These are phyloP conservation scores for Crithidia fasciculata DNA, from an alignment of 208 protist genomes.

Conservation along the genomic window DNA sequence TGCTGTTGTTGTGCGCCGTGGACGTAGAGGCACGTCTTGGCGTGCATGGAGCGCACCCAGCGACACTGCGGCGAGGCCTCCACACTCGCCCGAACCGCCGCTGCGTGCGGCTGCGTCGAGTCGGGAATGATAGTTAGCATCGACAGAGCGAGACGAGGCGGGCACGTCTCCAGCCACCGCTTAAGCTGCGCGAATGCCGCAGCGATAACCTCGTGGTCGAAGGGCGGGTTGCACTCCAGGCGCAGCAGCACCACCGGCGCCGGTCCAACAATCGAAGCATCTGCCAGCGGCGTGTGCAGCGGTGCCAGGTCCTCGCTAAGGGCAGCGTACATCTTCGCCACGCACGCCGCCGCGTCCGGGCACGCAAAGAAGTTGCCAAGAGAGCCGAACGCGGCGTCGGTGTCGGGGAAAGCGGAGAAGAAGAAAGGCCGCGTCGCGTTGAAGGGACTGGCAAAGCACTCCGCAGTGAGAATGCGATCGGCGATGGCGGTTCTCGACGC, in stretches of 20 bases:
- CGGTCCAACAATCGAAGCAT: not conserved
- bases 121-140: conserved; percentile 46
- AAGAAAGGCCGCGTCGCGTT: conserved; percentile 42
- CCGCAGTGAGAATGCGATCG: conserved; percentile 10
- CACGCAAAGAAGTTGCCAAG: conserved; percentile 51
- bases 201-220: conserved; percentile 48
- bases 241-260: conserved; percentile 9
- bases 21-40: conserved; percentile 30
- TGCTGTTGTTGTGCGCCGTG: conserved; percentile 37
- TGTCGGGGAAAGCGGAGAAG: conserved; percentile 50
- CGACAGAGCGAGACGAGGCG: conserved; percentile 12
- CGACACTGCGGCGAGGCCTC: conserved; percentile 45
- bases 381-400: conserved; percentile 47
- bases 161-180: conserved; percentile 19
- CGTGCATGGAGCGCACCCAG: conserved; percentile 25
- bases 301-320: not conserved
- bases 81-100: conserved; percentile 24
- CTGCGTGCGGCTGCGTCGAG: conserved; percentile 34
- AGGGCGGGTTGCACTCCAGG: conserved; percentile 51
- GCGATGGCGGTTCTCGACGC: not conserved
- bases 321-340: not conserved
- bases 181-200: conserved; percentile 40
- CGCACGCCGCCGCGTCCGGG: conserved; percentile 6
- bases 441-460: conserved; percentile 59
- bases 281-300: too few relatives aligned